phyloP scores from a whole-genome alignment of 73 alveolate species.

The Loxodes magnus region DNA sequence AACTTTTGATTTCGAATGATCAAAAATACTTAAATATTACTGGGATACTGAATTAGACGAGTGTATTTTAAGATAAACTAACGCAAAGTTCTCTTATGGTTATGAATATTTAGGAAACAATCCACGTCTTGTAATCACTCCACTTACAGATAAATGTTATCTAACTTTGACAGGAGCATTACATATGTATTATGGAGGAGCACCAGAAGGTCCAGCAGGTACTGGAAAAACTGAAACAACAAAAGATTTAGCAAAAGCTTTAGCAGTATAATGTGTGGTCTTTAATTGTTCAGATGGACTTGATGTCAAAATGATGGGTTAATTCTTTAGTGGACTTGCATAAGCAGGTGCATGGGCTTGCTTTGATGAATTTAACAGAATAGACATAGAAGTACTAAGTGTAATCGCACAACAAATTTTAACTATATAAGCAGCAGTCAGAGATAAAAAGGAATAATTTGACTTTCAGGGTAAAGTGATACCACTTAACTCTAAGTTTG shows the following conservation, averaged over 20 bases:
- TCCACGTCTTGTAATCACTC: constrained; percentile 87
- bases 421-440: constrained; percentile 86
- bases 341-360: constrained; percentile 99
- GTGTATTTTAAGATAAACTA: constrained; percentile 71
- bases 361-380: constrained; percentile 96
- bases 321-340: constrained; percentile 85
- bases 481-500: constrained; percentile 85
- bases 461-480: constrained; percentile 92
- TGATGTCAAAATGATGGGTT: constrained; percentile 88
- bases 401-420: constrained; percentile 96
- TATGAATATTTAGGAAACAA: constrained; percentile 83
- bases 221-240: constrained; percentile 96
- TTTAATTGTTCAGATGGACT: constrained; percentile 90
- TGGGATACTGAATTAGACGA: constrained; percentile 86
- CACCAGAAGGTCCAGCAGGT: constrained; percentile 98
- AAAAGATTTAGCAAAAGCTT: constrained; percentile 91
- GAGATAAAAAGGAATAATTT: constrained; percentile 78
- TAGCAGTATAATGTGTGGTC: constrained; percentile 79
- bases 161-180: constrained; percentile 93
- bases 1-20: constrained; percentile 84
- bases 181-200: constrained; percentile 89
- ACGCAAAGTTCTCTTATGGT: constrained; percentile 67
- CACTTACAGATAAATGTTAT: constrained; percentile 95
- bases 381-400: constrained; percentile 94
- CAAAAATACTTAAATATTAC: constrained; percentile 90